A percentile compares a stretch with the other conserved stretches of the same genome.
Evolutionary conservation across 202 grass and related monocot genomes (phyloP).

Genomic region (Cymbopogon flexuosus): DNA sequence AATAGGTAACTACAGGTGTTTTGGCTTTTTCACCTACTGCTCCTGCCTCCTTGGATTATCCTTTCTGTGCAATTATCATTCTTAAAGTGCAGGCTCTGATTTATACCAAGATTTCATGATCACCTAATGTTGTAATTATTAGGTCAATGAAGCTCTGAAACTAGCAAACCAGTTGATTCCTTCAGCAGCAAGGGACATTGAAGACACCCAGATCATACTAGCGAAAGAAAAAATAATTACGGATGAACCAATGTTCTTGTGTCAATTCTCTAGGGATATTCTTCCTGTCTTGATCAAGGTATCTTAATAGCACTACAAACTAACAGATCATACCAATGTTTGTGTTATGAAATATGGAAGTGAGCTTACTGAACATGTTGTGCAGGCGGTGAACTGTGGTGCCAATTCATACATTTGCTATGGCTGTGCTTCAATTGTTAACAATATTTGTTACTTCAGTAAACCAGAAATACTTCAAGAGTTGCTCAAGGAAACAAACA

Average conservation of each 20-base stretch:
- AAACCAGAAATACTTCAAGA: constrained; percentile 82
- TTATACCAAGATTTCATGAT: constrained; percentile 11
- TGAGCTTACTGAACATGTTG: constrained; percentile 19
- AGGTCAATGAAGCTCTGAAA: constrained; percentile 89
- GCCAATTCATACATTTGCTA: constrained; percentile 81
- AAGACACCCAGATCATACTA: constrained; percentile 52
- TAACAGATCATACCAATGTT: constrained; percentile 7
- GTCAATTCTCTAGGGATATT: constrained; percentile 74
- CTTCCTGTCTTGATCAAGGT: constrained; percentile 95
- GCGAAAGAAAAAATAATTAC: constrained; percentile 79
- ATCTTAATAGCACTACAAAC: constrained; percentile 39
- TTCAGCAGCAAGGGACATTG: constrained; percentile 51
- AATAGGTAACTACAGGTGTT: not conserved
- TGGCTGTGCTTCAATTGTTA: constrained; percentile 77
- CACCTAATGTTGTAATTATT: constrained; percentile 31
- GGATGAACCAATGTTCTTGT: constrained; percentile 76
- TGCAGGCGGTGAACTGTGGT: constrained; percentile 80
- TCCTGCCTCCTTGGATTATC: not conserved
- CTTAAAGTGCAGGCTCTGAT: not conserved
- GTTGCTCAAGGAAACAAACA: constrained; percentile 76
- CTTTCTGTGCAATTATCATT: constrained; percentile 9
- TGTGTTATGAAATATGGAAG: constrained; percentile 34
- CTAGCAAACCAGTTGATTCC: constrained; percentile 88
- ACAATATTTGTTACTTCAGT: constrained; percentile 91
- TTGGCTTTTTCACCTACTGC: not conserved